These are phyloP conservation scores for Corynascus novoguineensis DNA, from an alignment of 495 filamentous ascomycete species.

Conservation along the genomic window DNA sequence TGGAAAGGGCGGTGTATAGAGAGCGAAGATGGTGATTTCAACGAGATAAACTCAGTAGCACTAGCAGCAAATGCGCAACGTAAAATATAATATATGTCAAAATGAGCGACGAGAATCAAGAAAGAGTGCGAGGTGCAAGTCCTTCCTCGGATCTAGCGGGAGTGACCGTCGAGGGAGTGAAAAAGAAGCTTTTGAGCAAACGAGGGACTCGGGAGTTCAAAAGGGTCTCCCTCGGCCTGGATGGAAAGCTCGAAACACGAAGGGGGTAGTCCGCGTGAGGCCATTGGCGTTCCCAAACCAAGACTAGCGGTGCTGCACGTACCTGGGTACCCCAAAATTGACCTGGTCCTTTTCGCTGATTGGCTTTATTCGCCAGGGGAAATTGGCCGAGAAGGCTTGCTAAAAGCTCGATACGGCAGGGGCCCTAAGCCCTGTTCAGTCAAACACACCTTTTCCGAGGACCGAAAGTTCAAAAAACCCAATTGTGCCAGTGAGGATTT, in stretches of 20 bases:
- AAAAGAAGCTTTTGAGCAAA: neutral
- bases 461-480: neutral
- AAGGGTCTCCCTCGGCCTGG: neutral
- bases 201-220: neutral
- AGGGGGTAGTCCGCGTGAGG: neutral
- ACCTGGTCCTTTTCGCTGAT: neutral
- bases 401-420: too few species aligned
- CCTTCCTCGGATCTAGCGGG: conserved; percentile 12
- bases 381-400: neutral
- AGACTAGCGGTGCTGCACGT: neutral
- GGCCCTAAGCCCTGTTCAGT: neutral
- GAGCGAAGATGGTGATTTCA: too few species aligned
- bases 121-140: neutral
- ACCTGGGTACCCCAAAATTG: neutral
- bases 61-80: neutral
- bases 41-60: neutral
- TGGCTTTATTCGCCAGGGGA: neutral
- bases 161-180: neutral
- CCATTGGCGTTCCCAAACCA: neutral
- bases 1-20: neutral
- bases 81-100: conserved; percentile 13
- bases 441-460: neutral
- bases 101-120: conserved; percentile 26
- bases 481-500: neutral
- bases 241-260: neutral